Evolutionary conservation across 768 basidiomycete species (phyloP).

Genomic region (Lentinula boryana): DNA sequence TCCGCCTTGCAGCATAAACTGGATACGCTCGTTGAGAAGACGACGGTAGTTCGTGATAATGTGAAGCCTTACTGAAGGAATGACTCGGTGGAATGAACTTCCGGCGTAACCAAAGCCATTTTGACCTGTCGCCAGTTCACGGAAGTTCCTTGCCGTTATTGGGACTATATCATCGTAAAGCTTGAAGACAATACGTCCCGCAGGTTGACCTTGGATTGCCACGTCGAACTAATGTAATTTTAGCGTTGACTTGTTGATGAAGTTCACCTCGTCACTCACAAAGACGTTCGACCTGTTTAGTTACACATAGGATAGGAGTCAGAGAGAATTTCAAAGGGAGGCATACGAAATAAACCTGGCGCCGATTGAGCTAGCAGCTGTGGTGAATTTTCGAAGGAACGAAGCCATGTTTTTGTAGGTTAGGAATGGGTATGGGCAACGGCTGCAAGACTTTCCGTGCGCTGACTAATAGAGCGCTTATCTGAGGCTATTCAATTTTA

Average conservation of each 20-base stretch:
- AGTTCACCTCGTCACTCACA: not conserved
- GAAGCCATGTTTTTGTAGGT: not conserved
- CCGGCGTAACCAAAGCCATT: conserved; percentile 72
- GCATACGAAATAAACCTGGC: not conserved
- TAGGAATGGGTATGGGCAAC: too few relatives aligned
- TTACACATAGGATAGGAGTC: too few relatives aligned
- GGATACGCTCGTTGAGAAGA: conserved; percentile 43
- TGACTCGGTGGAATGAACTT: conserved; percentile 14
- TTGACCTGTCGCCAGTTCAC: conserved; percentile 76
- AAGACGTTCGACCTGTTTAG: not conserved
- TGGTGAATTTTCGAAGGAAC: conserved; percentile 1
- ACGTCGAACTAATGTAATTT: conserved; percentile 30
- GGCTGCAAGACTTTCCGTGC: too few relatives aligned
- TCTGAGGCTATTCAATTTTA: too few relatives aligned
- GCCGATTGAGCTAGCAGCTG: not conserved
- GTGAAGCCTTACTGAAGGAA: not conserved
- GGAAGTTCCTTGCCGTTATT: conserved; percentile 77
- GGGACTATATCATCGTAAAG: conserved; percentile 79
- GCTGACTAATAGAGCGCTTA: too few relatives aligned
- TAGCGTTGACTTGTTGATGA: not conserved
- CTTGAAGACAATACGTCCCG: conserved; percentile 73
- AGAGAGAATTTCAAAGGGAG: too few relatives aligned
- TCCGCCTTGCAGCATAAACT: conserved; percentile 89
- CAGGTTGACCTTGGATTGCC: conserved; percentile 28
- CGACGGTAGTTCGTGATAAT: not conserved